phyloP scores from a whole-genome alignment of 495 filamentous ascomycete species.

The Thermothielavioides terrestris region DNA sequence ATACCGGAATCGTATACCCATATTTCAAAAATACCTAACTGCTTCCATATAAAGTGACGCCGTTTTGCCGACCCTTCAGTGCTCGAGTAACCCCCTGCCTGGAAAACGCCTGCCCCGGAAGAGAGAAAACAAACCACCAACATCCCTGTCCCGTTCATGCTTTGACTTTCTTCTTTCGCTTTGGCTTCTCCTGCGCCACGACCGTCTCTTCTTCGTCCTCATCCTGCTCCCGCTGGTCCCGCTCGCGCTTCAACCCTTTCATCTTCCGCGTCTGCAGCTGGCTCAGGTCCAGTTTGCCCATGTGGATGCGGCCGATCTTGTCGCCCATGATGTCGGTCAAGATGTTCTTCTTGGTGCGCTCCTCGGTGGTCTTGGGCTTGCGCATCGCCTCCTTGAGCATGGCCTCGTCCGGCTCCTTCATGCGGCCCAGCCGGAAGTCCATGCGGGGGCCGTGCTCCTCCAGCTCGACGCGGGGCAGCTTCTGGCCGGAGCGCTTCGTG shows the following conservation, averaged over 20 bases:
- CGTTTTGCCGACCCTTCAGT: constrained; percentile 4
- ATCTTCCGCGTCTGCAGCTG: constrained; percentile 95
- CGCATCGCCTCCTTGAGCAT: constrained; percentile 85
- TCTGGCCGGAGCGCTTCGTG: constrained; percentile 79
- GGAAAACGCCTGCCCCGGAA: constrained; percentile 9
- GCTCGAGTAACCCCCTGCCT: background rate
- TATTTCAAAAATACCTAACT: constrained; percentile 3
- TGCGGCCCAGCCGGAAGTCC: constrained; percentile 80
- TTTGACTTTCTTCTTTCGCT: constrained; percentile 16
- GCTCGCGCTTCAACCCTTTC: constrained; percentile 88
- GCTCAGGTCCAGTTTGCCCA: constrained; percentile 81
- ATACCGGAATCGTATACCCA: constrained; percentile 5
- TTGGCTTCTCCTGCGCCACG: constrained; percentile 10
- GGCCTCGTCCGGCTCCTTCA: constrained; percentile 64
- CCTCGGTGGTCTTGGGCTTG: constrained; percentile 63
- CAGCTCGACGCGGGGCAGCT: constrained; percentile 80
- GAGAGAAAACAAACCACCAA: background rate
- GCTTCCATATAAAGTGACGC: constrained; percentile 9
- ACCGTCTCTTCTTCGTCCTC: constrained; percentile 14
- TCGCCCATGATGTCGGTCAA: constrained; percentile 85
- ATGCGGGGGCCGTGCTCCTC: constrained; percentile 94
- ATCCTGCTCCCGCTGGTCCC: constrained; percentile 36
- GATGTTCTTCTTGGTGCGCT: constrained; percentile 92
- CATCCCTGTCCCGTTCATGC: background rate
- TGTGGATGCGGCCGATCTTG: constrained; percentile 88